Conservation (phyloP, 495 filamentous ascomycete species). For the Hyaloscypha hepaticicola region DNA sequence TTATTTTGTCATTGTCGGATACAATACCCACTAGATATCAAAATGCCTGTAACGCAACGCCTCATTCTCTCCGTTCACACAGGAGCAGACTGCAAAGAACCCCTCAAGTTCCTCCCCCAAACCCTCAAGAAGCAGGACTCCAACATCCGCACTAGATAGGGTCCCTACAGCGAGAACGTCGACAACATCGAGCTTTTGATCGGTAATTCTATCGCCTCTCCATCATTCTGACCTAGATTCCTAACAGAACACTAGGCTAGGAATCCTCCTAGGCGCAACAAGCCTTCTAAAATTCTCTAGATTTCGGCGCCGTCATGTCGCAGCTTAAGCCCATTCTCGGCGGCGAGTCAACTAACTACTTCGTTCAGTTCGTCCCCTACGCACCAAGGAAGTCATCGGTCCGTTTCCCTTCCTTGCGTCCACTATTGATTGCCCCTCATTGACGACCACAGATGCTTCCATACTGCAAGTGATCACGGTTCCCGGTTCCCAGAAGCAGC, state of each 20-base stretch:
- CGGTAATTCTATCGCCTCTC: slow-evolving; percentile 3
- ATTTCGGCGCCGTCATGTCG: slow-evolving; percentile 3
- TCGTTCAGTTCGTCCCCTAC: slow-evolving; percentile 23
- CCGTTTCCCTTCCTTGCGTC: neutral
- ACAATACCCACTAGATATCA: slow-evolving; percentile 17
- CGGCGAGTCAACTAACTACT: slow-evolving; percentile 21
- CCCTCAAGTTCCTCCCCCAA: slow-evolving; percentile 22
- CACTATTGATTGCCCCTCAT: neutral
- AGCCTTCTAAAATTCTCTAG: slow-evolving; percentile 8
- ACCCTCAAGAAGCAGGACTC: slow-evolving; percentile 27
- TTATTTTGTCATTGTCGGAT: slow-evolving; percentile 18
- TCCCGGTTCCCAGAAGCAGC: slow-evolving; percentile 8
- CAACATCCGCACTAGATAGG: slow-evolving; percentile 27
- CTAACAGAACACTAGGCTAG: slow-evolving; percentile 17
- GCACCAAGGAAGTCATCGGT: slow-evolving; percentile 26
- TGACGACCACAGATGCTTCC: slow-evolving; percentile 3
- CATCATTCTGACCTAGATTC: neutral
- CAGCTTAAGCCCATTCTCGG: slow-evolving; percentile 11
- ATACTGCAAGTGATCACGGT: slow-evolving; percentile 18
- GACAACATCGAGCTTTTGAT: slow-evolving; percentile 22
- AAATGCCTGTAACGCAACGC: slow-evolving; percentile 25
- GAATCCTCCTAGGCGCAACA: slow-evolving; percentile 15
- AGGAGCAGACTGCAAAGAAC: slow-evolving; percentile 24
- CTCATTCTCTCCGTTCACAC: slow-evolving; percentile 22
- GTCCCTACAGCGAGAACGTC: slow-evolving; percentile 21